Base-by-base conservation (phyloP, 2,329 filamentous ascomycete species). In the Pestalotiopsis sp. region DNA sequence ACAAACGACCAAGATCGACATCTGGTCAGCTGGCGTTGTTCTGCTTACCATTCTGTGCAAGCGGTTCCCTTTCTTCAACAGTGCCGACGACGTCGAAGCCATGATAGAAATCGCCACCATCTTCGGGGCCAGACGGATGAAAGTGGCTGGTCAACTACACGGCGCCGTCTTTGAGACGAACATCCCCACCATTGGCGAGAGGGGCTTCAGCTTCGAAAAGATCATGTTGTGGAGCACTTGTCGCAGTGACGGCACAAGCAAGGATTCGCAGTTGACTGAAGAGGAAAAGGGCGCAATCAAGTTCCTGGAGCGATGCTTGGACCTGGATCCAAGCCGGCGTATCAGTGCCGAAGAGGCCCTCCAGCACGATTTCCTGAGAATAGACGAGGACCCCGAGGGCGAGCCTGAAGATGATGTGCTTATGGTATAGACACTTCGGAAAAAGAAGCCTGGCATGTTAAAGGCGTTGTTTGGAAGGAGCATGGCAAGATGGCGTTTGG, bases 21-120 rank as follows among this genome's bases (percentile, higher is more conserved):
- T 99, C 73, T 99, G 96, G 96, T 97, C 94, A 27, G 95, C 92
- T 0, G 96, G 96, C 57, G 95, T 99, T n/a, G 97, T 99, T 67
- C 87, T 99, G 2, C 85, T 99, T n/a, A 99, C 96, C 0, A 92
- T 99, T 71, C 85, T 99, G 14, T 95, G 93, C 56, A 92, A 92
- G 68, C 91, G 96, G 4, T 99, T 99, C 75, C 96, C 96, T 1
- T 99, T 99, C 82, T 99, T 99, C 86, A 98, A 99, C 82, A 97
- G 93, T 60, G 92, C 94, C n/a, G 96, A 99, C 79, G 96, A 99
- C 75, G 92, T 99, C 62, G 96, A 99, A 77, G 96, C 96, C 65
- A 92, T 98, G 87, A 95, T 99, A 73, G 96, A 99, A 80, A 97
- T 99, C 73, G 93, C 95, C 45, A 97, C 94, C 69, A 97, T 99